Percentiles rank a stretch among this genome's conserved stretches.
Conservation (phyloP, 345 rosid species). For the Brassica napus region Da-Ae NC_063438.1:22742001-22742500, state of each 20-base stretch:
- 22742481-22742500: slow-evolving; percentile 89
- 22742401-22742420: slow-evolving; percentile 7
- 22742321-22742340: slow-evolving; percentile 39
- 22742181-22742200: slow-evolving; percentile 39
- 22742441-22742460: slow-evolving; percentile 4
- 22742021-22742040: neutral
- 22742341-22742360: slow-evolving; percentile 98
- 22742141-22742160: slow-evolving; percentile 84
- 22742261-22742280: neutral
- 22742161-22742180: slow-evolving; percentile 75
- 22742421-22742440: neutral
- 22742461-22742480: slow-evolving; percentile 25
- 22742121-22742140: slow-evolving; percentile 53
- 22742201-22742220: slow-evolving; percentile 3
- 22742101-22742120: slow-evolving; percentile 57
- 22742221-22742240: slow-evolving; percentile 8
- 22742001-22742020: neutral
- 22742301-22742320: slow-evolving; percentile 7
- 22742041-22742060: slow-evolving; percentile 10
- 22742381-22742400: slow-evolving; percentile 49
- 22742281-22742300: slow-evolving; percentile 13
- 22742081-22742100: slow-evolving; percentile 54
- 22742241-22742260: neutral
- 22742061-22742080: slow-evolving; percentile 42
- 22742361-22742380: slow-evolving; percentile 98